phyloP scores from a whole-genome alignment of 2,329 filamentous ascomycete species.

The Pyrenophora seminiperda region DNA sequence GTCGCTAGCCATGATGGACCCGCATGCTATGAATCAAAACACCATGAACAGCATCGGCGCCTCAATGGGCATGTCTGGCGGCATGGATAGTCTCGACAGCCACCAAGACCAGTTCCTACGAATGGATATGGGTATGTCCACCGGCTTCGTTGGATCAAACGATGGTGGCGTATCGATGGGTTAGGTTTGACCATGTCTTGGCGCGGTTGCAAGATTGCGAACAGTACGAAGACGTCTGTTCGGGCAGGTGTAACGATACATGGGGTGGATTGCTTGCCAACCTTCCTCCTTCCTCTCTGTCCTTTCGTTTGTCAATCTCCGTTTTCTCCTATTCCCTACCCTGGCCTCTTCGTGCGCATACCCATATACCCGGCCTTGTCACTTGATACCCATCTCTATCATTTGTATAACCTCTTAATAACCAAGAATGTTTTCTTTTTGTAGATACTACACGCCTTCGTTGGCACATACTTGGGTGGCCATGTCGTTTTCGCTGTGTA shows the following conservation, averaged over 20 bases:
- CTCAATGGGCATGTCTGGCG: constrained; percentile 29
- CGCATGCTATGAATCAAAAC: constrained; percentile 29
- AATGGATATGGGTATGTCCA: constrained; percentile 40
- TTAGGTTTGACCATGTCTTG: neutral
- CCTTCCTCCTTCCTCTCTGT: constrained; percentile 1
- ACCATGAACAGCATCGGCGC: constrained; percentile 18
- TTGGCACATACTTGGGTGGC: constrained; percentile 6
- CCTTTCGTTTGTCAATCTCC: constrained; percentile 4
- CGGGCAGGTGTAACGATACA: constrained; percentile 14
- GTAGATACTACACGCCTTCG: constrained; percentile 8
- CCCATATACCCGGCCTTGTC: constrained; percentile 25
- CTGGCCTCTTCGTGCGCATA: constrained; percentile 19
- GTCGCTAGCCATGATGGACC: constrained; percentile 40
- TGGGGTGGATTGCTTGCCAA: constrained; percentile 4
- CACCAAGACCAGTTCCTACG: constrained; percentile 41
- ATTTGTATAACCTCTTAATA: constrained; percentile 7
- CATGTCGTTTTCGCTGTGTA: constrained; percentile 3
- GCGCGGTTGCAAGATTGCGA: constrained; percentile 6
- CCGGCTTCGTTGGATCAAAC: constrained; percentile 36
- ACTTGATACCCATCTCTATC: constrained; percentile 9
- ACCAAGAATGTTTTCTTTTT: constrained; percentile 6
- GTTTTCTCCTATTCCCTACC: neutral
- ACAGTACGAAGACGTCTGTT: constrained; percentile 5
- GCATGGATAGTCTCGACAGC: constrained; percentile 43
- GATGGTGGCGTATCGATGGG: constrained; percentile 30